Base-by-base conservation (phyloP, 2,329 filamentous ascomycete species). In the Cordyceps fumosorosea region DNA sequence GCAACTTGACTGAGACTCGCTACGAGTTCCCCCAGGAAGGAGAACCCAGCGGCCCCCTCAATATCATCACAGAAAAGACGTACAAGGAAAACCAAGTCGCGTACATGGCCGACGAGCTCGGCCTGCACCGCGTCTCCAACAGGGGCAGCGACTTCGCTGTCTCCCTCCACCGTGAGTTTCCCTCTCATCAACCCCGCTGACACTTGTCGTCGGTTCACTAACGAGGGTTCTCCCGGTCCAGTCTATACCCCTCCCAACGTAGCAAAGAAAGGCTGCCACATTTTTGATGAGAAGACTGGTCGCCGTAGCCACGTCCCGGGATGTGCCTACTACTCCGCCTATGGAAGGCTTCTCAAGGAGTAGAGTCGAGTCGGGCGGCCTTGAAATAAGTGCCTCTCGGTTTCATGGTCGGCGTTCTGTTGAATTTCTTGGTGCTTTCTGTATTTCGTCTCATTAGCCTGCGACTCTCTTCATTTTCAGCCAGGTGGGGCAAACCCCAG, bases 71-170 rank as follows among this genome's bases (percentile, higher is more conserved):
- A 51, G 84, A 90, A 69, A 89, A 84, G 45, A 82, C 80, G 48
- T 89, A 91, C 70, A 77, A 80, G 56, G 80, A 88, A 70, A 88
- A 93, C 66, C 79, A 89, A 65, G 91, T 96, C 45, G 88, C 91
- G 10, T 96, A 96, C 75, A 96, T 97, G 88, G 89, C 90, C 45
- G 93, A 96, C 73, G 85, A 91, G 76, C 85, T 96, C 32, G 93
- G 93, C 22, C 80, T 97, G 48, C 93, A 97, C 76, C 86, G 87
- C 60, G 88, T 96, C 64, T 85, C 84, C 66, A 96, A 96, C 74
- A 84, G 84, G 29, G 86, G 89, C 54, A 81, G 83, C 69, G 84
- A 91, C 72, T 87, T 89, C 71, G 93, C 92, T 66, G 87, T 96
- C 55, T 96, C 91, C 62, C 77, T 97, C 66, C 93, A 97, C 76